Base-by-base conservation (phyloP, 305 asterid genomes). In the Nicotiana rustica region DNA sequence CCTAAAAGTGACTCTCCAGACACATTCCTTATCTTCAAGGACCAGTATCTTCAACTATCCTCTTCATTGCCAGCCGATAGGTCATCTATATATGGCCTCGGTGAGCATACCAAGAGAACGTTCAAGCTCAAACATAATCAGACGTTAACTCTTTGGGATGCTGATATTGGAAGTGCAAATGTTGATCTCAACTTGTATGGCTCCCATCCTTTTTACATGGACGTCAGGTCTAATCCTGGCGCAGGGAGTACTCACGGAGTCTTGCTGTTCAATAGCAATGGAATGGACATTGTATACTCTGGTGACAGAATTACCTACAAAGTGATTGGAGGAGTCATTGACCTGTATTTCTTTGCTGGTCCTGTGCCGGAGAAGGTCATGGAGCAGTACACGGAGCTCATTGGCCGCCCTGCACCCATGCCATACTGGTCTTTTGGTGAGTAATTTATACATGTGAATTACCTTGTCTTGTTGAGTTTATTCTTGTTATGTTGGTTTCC, bases 361-460 rank as follows among this genome's bases (percentile, higher is more conserved):
- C 97, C 98, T 0, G 86, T 87, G 31, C 98, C 99, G 6, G 93
- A 90, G 65, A 15, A 84, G 90, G 98, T 96, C n/a, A 87, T 94
- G 91, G 96, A 91, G 17, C 99, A 96, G 86, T 96, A 96, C 57
- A 96, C 99, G 5, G 88, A 85, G 59, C 95, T 96, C 78, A 87
- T 94, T 57, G 99, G 99, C n/a, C 96, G 97, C 85, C 99, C 99
- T n/a, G 93, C 97, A 0, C 93, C 97, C 5, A 91, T 96, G 97
- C 99, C 98, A 17, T 96, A 94, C 86, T 94, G 99, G 98, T 87
- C 98, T 67, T 94, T 96, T 52, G 99, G 99, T 96, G 6, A n/a
- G 83, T 64, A 67, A 36, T n/a, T 6, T 59, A 36, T 13, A 31
- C 59, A 0, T 18, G 4, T 9, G 35, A 59, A 5, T 59, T 19